phyloP scores from a whole-genome alignment of 805 yeast species.

The Saturnispora halmiae region DNA sequence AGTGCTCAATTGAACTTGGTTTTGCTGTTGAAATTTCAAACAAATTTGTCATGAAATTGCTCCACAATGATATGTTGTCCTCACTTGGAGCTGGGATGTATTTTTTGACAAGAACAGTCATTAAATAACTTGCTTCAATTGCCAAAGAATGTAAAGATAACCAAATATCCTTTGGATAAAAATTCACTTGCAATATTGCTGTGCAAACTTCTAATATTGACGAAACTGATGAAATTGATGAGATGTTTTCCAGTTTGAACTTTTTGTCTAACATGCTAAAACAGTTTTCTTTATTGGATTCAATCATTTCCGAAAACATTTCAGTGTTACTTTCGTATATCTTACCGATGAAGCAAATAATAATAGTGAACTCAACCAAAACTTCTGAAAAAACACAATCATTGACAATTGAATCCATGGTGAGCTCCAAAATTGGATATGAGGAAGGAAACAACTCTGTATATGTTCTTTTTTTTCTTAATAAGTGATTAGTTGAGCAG shows the following conservation, averaged over 20 bases:
- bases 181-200: conserved; percentile 35
- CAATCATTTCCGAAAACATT: conserved; percentile 5
- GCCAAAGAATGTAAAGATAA: conserved; percentile 53
- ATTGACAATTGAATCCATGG: conserved; percentile 67
- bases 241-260: conserved; percentile 8
- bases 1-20: conserved; percentile 59
- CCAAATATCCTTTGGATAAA: conserved; percentile 66
- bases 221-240: conserved; percentile 1
- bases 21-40: conserved; percentile 54
- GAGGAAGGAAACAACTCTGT: conserved; percentile 59
- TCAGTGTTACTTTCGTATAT: conserved; percentile 10
- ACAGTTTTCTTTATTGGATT: background rate
- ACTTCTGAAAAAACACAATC: conserved; percentile 65
- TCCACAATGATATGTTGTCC: conserved; percentile 44
- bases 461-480: conserved; percentile 52
- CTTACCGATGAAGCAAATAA: conserved; percentile 48
- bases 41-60: conserved; percentile 49
- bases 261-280: conserved; percentile 6
- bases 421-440: conserved; percentile 53
- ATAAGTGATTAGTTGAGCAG: conserved; percentile 35
- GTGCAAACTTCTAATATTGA: conserved; percentile 38
- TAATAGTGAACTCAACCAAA: conserved; percentile 55
- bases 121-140: conserved; percentile 19
- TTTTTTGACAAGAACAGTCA: conserved; percentile 27
- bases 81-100: conserved; percentile 44